phyloP scores from a whole-genome alignment of 495 filamentous ascomycete species.

The Aspergillus leporis region DNA sequence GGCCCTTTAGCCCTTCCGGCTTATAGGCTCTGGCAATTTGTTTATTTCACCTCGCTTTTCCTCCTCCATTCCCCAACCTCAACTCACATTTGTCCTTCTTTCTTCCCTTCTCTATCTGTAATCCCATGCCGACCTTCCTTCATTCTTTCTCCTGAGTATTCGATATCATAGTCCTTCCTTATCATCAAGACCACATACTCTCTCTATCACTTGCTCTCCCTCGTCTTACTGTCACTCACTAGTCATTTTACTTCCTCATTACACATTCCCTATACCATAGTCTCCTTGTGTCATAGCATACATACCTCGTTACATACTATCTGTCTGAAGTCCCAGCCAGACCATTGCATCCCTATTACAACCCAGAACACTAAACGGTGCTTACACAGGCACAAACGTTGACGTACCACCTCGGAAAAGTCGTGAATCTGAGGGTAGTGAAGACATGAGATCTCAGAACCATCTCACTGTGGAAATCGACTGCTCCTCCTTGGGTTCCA shows the following conservation, averaged over 20 bases:
- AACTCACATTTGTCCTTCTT: conserved; percentile 20
- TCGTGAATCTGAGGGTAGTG: conserved; percentile 28
- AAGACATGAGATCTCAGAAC: conserved; percentile 45
- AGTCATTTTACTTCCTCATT: conserved; percentile 13
- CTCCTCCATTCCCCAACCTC: conserved; percentile 32
- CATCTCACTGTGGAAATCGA: conserved; percentile 48
- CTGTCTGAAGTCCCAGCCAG: not conserved
- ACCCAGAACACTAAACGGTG: conserved; percentile 19
- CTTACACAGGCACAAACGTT: conserved; percentile 31
- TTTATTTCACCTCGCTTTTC: conserved; percentile 41
- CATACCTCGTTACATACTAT: conserved; percentile 6
- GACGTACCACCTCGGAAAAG: conserved; percentile 27
- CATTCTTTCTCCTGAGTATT: conserved; percentile 22
- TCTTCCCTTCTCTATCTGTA: conserved; percentile 14
- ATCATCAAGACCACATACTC: not conserved
- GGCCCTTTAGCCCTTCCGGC: conserved; percentile 24
- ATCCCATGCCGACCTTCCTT: conserved; percentile 22
- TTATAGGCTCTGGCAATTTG: conserved; percentile 41
- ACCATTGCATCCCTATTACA: conserved; percentile 13
- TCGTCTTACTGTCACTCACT: conserved; percentile 10
- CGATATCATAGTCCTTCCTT: conserved; percentile 23
- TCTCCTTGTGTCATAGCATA: conserved; percentile 9
- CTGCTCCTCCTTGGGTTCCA: conserved; percentile 43
- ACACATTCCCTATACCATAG: conserved; percentile 7
- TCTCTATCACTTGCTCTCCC: conserved; percentile 16